Evolutionary conservation across 2,329 filamentous ascomycete species (phyloP).

Genomic region (Elsinoe australis): DNA sequence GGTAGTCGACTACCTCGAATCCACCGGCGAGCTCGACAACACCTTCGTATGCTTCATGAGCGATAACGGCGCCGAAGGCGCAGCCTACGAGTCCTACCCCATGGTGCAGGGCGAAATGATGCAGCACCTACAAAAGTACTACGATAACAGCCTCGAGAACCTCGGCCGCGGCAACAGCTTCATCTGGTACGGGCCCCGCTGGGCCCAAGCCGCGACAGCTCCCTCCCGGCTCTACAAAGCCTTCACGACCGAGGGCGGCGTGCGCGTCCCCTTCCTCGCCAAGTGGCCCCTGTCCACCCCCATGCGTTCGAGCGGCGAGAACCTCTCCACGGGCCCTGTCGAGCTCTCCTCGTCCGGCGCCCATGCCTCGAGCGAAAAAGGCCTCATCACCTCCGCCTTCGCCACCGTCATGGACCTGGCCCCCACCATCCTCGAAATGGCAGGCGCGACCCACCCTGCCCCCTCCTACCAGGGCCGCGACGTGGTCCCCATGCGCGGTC

Average conservation of each 20-base stretch:
- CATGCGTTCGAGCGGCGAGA: conserved; percentile 20
- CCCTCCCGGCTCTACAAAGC: conserved; percentile 44
- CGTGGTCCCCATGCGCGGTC: conserved; percentile 46
- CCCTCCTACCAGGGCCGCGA: conserved; percentile 45
- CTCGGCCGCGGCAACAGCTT: conserved; percentile 51
- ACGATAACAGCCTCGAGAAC: conserved; percentile 52
- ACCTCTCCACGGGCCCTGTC: conserved; percentile 41
- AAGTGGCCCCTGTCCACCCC: conserved; percentile 27
- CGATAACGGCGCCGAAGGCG: conserved; percentile 48
- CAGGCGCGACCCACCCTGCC: conserved; percentile 45
- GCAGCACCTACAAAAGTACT: conserved; percentile 49
- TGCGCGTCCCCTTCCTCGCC: conserved; percentile 48
- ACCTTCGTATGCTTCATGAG: conserved; percentile 58
- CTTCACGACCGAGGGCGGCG: conserved; percentile 42
- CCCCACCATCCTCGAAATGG: conserved; percentile 42
- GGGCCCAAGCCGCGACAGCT: conserved; percentile 49
- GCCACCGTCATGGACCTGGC: conserved; percentile 53
- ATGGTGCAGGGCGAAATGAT: conserved; percentile 49
- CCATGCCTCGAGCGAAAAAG: too few species aligned
- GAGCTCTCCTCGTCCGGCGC: too few species aligned
- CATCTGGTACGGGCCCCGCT: conserved; percentile 54
- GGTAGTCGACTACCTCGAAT: conserved; percentile 49
- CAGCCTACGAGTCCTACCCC: conserved; percentile 35
- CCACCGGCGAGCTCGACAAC: conserved; percentile 53
- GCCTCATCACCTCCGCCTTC: conserved; percentile 54